Evolutionary conservation across 805 yeast species (phyloP).

Genomic region (Priceomyces melissophilus): DNA sequence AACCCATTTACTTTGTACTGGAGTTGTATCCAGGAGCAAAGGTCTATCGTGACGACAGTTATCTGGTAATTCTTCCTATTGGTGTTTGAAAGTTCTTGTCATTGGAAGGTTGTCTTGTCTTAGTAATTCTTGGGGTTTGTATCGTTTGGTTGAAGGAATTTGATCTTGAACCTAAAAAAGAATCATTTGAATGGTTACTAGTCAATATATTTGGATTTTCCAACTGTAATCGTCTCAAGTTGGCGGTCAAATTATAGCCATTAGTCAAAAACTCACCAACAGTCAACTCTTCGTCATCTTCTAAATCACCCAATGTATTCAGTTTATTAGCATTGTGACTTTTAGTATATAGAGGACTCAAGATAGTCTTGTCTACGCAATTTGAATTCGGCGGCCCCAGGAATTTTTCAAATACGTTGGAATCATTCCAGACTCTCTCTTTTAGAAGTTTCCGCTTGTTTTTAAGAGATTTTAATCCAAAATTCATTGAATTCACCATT

Average conservation of each 20-base stretch:
- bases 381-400: slow-evolving; percentile 16
- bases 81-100: slow-evolving; percentile 43
- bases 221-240: slow-evolving; percentile 8
- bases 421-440: slow-evolving; percentile 36
- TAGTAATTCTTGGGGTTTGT: slow-evolving; percentile 39
- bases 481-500: slow-evolving; percentile 31
- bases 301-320: slow-evolving; percentile 9
- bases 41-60: background rate
- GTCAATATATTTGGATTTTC: slow-evolving; percentile 1
- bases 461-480: slow-evolving; percentile 39
- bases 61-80: slow-evolving; percentile 32
- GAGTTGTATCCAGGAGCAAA: background rate
- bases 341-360: slow-evolving; percentile 23
- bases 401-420: slow-evolving; percentile 26
- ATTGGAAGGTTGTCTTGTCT: slow-evolving; percentile 36
- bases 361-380: slow-evolving; percentile 28
- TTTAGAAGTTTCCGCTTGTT: slow-evolving; percentile 26
- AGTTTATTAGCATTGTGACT: slow-evolving; percentile 7
- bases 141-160: slow-evolving; percentile 8
- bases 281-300: slow-evolving; percentile 15
- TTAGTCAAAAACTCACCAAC: slow-evolving; percentile 33
- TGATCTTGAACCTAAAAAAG: slow-evolving; percentile 13
- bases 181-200: slow-evolving; percentile 8
- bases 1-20: too few species aligned
- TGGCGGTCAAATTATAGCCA: slow-evolving; percentile 21